Percentiles rank a stretch among this genome's conserved stretches.
These are phyloP conservation scores for Puccinia brachypodii DNA, from an alignment of 1,284 basidiomycete genomes.

Conservation along the genomic window DNA sequence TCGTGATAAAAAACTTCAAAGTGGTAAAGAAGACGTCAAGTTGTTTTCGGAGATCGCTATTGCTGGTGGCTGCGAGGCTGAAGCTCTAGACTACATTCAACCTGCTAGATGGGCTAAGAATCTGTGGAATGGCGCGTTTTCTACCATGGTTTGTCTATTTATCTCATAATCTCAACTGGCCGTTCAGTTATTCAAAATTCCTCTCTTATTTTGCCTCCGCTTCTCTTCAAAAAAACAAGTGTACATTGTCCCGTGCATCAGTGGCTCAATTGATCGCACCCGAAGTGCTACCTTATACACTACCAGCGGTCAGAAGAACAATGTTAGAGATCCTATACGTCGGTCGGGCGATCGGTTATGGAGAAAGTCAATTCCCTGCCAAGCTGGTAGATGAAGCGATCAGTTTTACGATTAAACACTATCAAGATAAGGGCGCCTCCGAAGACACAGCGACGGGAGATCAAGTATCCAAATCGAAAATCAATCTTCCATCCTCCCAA, in stretches of 20 bases:
- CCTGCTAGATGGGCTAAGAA: slow-evolving; percentile 61
- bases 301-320: slow-evolving; percentile 57
- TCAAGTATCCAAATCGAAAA: neutral
- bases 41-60: slow-evolving; percentile 57
- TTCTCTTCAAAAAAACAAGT: slow-evolving; percentile 41
- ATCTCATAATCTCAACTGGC: neutral
- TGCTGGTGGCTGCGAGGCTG: slow-evolving; percentile 57
- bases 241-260: slow-evolving; percentile 59
- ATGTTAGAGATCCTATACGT: slow-evolving; percentile 59
- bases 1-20: slow-evolving; percentile 51
- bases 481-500: neutral
- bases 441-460: no score
- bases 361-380: slow-evolving; percentile 29
- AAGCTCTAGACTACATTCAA: slow-evolving; percentile 59
- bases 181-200: neutral
- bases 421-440: slow-evolving; percentile 8
- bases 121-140: slow-evolving; percentile 57
- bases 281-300: slow-evolving; percentile 56
- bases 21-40: slow-evolving; percentile 53
- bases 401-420: slow-evolving; percentile 22
- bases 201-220: neutral
- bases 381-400: slow-evolving; percentile 43
- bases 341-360: slow-evolving; percentile 55
- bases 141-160: slow-evolving; percentile 48
- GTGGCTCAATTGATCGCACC: slow-evolving; percentile 58